Evolutionary conservation across 2,329 filamentous ascomycete genomes (phyloP).

Genomic region (Cladorrhinum sp.): DNA sequence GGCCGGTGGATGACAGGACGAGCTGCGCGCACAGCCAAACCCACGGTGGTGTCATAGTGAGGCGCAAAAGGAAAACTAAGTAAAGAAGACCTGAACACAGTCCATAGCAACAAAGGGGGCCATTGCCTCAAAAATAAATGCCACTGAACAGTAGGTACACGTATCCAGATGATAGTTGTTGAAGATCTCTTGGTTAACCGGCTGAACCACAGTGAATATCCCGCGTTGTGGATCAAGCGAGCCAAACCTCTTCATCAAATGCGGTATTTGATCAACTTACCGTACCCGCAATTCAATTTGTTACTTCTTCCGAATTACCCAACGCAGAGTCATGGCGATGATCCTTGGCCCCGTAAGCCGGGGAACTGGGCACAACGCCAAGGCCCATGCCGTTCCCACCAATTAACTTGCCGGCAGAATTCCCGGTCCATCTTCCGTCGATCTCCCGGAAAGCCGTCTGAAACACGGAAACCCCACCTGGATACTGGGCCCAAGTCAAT

Average conservation of each 20-base stretch:
- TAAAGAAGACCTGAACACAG: background rate
- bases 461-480: conserved; percentile 6
- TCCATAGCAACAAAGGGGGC: too few relatives aligned
- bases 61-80: background rate
- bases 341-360: background rate
- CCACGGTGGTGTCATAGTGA: background rate
- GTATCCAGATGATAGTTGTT: background rate
- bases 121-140: background rate
- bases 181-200: background rate
- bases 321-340: background rate
- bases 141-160: too few relatives aligned
- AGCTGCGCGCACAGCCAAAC: background rate
- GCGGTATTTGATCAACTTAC: background rate
- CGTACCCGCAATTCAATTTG: background rate
- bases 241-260: background rate
- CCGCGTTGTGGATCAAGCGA: background rate
- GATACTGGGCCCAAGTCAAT: too few relatives aligned
- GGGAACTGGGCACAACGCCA: background rate
- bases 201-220: background rate
- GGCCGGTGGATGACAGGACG: background rate
- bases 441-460: conserved; percentile 22
- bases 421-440: conserved; percentile 2
- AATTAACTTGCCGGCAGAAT: conserved; percentile 4
- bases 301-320: conserved; percentile 15
- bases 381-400: conserved; percentile 8